These are phyloP conservation scores for Aspergillus ellipticus DNA, from an alignment of 495 filamentous ascomycete genomes.

Conservation along the genomic window DNA sequence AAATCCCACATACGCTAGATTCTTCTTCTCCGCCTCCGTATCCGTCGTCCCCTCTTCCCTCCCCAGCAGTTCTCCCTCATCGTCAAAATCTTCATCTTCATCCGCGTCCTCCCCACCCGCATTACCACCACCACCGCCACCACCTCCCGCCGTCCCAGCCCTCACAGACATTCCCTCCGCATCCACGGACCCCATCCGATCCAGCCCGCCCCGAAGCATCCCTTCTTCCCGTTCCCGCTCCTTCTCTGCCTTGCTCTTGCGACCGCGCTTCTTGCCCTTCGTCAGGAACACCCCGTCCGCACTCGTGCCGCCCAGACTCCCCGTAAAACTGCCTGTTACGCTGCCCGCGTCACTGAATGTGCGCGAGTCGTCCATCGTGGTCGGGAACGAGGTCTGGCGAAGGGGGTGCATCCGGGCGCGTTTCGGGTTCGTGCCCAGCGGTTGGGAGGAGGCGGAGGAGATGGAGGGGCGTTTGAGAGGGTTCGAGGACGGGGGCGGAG, in stretches of 20 bases:
- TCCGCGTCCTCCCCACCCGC: conserved; percentile 55
- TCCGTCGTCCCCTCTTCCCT: conserved; percentile 57
- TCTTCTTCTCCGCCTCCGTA: conserved; percentile 67
- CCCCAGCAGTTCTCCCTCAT: conserved; percentile 60
- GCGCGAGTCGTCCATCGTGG: conserved; percentile 48
- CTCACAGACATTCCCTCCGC: conserved; percentile 40
- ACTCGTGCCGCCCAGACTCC: conserved; percentile 53
- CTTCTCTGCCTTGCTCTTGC: conserved; percentile 59
- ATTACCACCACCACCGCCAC: conserved; percentile 30
- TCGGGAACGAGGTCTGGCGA: conserved; percentile 86
- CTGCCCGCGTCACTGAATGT: conserved; percentile 68
- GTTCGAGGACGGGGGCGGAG: conserved; percentile 34
- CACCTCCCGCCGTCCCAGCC: conserved; percentile 36
- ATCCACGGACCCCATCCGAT: conserved; percentile 42
- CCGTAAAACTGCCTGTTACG: conserved; percentile 60
- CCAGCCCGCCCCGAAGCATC: conserved; percentile 45
- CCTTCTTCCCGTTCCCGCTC: conserved; percentile 47
- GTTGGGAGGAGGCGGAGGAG: conserved; percentile 36
- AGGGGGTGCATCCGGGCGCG: conserved; percentile 63
- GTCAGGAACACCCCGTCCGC: conserved; percentile 38
- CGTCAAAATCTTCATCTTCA: conserved; percentile 63
- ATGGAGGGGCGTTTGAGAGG: conserved; percentile 45
- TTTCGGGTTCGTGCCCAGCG: conserved; percentile 29
- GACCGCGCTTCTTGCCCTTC: conserved; percentile 59
- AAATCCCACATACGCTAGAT: conserved; percentile 49